Evolutionary conservation across 2,329 filamentous ascomycete genomes (phyloP).

Genomic region (Ophiostoma australiae): DNA sequence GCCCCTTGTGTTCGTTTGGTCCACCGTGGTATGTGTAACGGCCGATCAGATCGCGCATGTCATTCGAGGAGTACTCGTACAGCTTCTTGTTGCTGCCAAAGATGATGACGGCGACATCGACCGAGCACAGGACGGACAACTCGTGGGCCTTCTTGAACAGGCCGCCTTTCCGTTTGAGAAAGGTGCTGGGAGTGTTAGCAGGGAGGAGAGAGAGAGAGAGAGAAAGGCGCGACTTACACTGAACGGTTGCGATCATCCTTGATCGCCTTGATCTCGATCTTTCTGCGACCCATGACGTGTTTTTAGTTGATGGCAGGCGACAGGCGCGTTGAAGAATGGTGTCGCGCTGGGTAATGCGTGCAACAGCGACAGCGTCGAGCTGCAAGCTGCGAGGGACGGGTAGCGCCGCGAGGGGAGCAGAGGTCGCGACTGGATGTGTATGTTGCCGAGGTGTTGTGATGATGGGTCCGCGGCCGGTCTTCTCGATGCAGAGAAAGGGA

Average conservation of each 20-base stretch:
- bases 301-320: background rate
- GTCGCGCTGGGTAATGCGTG: background rate
- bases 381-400: background rate
- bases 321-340: background rate
- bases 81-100: conserved; percentile 99
- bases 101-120: conserved; percentile 97
- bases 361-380: conserved; percentile 7
- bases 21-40: conserved; percentile 90
- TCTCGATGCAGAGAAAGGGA: background rate
- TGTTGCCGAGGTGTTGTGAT: background rate
- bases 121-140: conserved; percentile 93
- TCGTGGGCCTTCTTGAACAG: conserved; percentile 99
- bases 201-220: background rate
- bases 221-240: conserved; percentile 61
- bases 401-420: background rate
- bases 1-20: conserved; percentile 94
- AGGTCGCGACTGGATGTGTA: background rate
- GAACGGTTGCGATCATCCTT: conserved; percentile 97
- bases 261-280: conserved; percentile 99
- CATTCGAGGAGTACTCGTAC: conserved; percentile 91
- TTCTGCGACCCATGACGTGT: conserved; percentile 84
- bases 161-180: conserved; percentile 96
- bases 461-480: background rate
- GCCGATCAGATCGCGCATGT: conserved; percentile 85
- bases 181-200: conserved; percentile 59